Evolutionary conservation across 1,284 basidiomycete species (phyloP), one percentile per base, ranked within the genome.

Genomic region (Moesziomyces parantarcticus): DNA sequence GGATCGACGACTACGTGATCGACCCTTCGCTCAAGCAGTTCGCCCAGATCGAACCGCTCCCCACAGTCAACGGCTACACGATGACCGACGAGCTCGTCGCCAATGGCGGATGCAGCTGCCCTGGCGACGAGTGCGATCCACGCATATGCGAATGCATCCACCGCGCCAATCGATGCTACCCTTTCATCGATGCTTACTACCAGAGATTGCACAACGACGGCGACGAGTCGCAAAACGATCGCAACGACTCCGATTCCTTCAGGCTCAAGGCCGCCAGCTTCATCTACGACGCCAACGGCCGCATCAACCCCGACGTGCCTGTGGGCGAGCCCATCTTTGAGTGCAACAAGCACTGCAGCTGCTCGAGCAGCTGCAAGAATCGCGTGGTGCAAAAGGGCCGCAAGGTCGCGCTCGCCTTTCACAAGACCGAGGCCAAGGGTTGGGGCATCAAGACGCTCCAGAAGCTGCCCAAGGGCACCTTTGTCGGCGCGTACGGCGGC

Each of bases 341-440:
- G 83, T 97, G 94, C 83, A 93, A 94, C 77, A 89, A 88, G 44
- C 85, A 89, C 16, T 97, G 94, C 82, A 87, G 88, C 1, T 97
- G 94, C 84, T 47, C 55, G n/a, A 89, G 89, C 3, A 89, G 91
- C 1, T 97, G 94, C 82, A 86, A 85, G 50, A 96, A 96, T 83
- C 85, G 93, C 79, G 93, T 94, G 76, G 91, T 93, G 22, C 92
- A 94, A 74, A 87, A 89, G 66, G 94, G 94, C 1, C 87, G 93
- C 26, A 89, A 56, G 23, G 76, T 62, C 18, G 16, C 26, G 5
- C 58, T 80, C 87, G 76, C 86, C 86, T 62, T 85, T 86, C 6
- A 86, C 93, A 34, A 86, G 87, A 45, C 89, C 93, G 39, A 86
- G 92, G 1, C 89, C 90, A 79, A 89, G 90, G 45, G 89, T 87